phyloP scores from a whole-genome alignment of 139 green algal genomes.

The Tetradesmus obliquus region DNA sequence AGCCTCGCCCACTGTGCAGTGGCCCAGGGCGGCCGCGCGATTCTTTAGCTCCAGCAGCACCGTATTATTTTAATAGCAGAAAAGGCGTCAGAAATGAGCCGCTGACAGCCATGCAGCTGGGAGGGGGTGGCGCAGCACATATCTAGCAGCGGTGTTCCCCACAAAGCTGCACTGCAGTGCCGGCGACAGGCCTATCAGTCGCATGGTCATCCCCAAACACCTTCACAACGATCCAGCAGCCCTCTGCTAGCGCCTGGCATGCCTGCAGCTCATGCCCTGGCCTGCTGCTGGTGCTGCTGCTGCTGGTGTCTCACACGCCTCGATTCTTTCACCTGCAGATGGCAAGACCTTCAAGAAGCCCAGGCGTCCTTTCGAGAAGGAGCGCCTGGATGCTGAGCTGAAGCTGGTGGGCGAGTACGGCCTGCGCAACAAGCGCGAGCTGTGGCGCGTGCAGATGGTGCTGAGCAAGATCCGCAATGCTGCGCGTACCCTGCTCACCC shows the following conservation, averaged over 20 bases:
- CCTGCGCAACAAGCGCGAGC: conserved; percentile 99
- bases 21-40: neutral
- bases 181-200: neutral
- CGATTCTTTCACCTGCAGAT: conserved; percentile 68
- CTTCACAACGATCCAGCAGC: neutral
- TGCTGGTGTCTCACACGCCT: neutral
- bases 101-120: neutral
- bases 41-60: neutral
- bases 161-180: neutral
- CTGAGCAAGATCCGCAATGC: conserved; percentile 93
- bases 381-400: conserved; percentile 98
- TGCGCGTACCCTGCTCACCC: conserved; percentile 95
- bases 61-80: neutral
- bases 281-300: neutral
- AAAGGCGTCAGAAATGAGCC: neutral
- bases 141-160: neutral
- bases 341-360: conserved; percentile 99
- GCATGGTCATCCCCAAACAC: neutral
- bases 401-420: conserved; percentile 99
- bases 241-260: neutral
- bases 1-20: neutral
- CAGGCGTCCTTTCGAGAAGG: conserved; percentile 99
- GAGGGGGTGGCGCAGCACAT: neutral
- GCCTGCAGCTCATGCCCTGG: neutral
- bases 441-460: conserved; percentile 98